Evolutionary conservation across 805 yeast species (phyloP), one percentile per base, ranked within the genome.

Genomic region (Suhomyces xylopsoci): DNA sequence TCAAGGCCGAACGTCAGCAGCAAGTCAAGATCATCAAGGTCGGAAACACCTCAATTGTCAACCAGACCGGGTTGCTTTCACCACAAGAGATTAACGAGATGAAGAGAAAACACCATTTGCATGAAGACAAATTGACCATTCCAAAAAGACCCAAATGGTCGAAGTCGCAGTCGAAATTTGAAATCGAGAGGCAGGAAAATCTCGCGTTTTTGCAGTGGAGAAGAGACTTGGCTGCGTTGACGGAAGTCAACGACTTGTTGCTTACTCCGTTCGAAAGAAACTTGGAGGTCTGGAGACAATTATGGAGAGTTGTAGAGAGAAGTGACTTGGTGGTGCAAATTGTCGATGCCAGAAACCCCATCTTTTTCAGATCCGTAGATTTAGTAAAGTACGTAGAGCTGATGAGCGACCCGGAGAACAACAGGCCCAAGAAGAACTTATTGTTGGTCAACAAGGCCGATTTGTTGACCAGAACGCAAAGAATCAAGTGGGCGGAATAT

Each of bases 181-280:
- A 91, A 70, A 80, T 94, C 34, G 96, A 93, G 57, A 81, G 93
- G 65, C 83, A 81, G 59, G 99, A 94, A 72, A 90, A 87, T 62
- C 88, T 90, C 57, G 87, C 97, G 1, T 94, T 94, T 64, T 79
- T 94, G 62, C 87, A 88, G 28, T 94, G 99, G 99, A 83, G 99
- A 74, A 80, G 98, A 65, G 85, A 84, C 48, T 78, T 94, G 55
- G 99, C 99, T 0, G 70, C 79, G 44, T 76, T 94, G 52, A 96
- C 92, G 57, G 96, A 93, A 67, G 81, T 80, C 60, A 83, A 90
- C 58, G 96, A 93, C 68, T 76, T 94, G 62, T 75, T 92, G 54
- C 79, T 94, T 66, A 94, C 99, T 0, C 99, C 99, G 4, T 94
- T 93, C 66, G 99, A 94, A 75, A 84, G 99, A 75, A 94, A 94